A percentile compares a stretch with the other conserved stretches of the same genome.
Conservation (phyloP, 2,329 filamentous ascomycete genomes). For the Fusarium lyarnte region DNA sequence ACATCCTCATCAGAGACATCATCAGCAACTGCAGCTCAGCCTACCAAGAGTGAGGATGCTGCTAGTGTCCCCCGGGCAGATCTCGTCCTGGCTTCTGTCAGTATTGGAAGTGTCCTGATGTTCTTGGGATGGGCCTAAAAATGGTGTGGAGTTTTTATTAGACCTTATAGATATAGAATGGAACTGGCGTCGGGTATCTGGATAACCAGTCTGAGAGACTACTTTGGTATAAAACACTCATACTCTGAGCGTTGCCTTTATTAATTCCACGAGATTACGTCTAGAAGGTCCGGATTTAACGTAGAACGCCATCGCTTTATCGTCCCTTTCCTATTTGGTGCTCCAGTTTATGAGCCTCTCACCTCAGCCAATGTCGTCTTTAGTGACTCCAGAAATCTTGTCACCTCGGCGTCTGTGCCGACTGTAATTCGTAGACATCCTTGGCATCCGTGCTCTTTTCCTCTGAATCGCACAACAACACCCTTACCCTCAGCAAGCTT, state of each 20-base stretch:
- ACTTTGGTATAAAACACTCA: slow-evolving; percentile 26
- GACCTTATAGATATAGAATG: slow-evolving; percentile 28
- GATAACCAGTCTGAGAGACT: slow-evolving; percentile 15
- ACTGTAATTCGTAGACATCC: slow-evolving; percentile 93
- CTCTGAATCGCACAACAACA: slow-evolving; percentile 92
- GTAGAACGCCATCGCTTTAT: slow-evolving; percentile 34
- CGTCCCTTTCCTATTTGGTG: not conserved
- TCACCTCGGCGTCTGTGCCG: slow-evolving; percentile 88
- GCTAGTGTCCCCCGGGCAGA: slow-evolving; percentile 25
- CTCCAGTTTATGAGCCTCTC: slow-evolving; percentile 37
- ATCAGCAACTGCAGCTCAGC: slow-evolving; percentile 13
- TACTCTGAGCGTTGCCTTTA: slow-evolving; percentile 34
- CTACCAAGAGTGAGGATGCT: slow-evolving; percentile 35
- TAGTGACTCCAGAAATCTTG: slow-evolving; percentile 78
- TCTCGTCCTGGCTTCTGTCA: slow-evolving; percentile 32
- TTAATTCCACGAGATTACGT: slow-evolving; percentile 42
- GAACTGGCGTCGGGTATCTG: slow-evolving; percentile 26
- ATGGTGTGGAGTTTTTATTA: slow-evolving; percentile 23
- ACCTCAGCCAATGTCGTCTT: slow-evolving; percentile 59
- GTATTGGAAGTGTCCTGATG: slow-evolving; percentile 34
- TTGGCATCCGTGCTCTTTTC: slow-evolving; percentile 88
- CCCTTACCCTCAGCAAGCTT: slow-evolving; percentile 84
- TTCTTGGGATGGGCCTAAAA: slow-evolving; percentile 31
- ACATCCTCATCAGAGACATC: slow-evolving; percentile 6
- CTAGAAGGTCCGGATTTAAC: slow-evolving; percentile 36